Evolutionary conservation across 768 basidiomycete species (phyloP), one percentile per base, ranked within the genome.

Genomic region (Termitomyces sp.): DNA sequence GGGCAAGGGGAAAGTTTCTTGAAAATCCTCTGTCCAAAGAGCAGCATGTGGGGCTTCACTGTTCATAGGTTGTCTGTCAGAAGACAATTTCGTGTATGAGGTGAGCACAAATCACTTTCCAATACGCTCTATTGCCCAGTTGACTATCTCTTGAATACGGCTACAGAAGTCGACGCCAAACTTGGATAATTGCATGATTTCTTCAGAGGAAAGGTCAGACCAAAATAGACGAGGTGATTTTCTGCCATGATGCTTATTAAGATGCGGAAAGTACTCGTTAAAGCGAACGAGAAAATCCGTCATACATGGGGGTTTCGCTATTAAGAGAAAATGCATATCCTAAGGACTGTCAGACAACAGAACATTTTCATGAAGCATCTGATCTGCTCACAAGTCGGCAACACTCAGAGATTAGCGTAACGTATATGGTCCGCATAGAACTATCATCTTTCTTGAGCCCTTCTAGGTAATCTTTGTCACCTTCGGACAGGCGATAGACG

Each of bases 261-360:
- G 60, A 46, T 67, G 64, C 9, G 71, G 73, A 53, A 75, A 72
- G 62, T 79, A 79, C 62, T 77, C 71, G 44, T 77, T 71, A 60
- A 76, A 75, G 7, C 71, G 71, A 39, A 72, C 56, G 64, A 73
- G 69, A 55, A 74, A 74, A 34, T 73, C 67, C 6, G 68, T 58
- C 53, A 74, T 64, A 18, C 70, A 72, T 3, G 61, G 61, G 27
- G 63, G 58, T 22, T 57, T 50, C 22, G 58, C 53, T 4, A 68
- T 63, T 71, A 73, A 74, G n/a, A 70, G 53, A n/a, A 64, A 58
- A 57, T 69, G 65, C 26, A 77, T 53, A 57, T 77, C 73, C 76
- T 75, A 37, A 36, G 16, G 48, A 37, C 42, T 10, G 24, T 46
- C 5, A 36, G 55, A 14, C 18, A 43, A 26, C 14, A 12, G 10